Base-by-base conservation (phyloP, 169 alveolate genomes). In the Toxoplasma gondii region DNA sequence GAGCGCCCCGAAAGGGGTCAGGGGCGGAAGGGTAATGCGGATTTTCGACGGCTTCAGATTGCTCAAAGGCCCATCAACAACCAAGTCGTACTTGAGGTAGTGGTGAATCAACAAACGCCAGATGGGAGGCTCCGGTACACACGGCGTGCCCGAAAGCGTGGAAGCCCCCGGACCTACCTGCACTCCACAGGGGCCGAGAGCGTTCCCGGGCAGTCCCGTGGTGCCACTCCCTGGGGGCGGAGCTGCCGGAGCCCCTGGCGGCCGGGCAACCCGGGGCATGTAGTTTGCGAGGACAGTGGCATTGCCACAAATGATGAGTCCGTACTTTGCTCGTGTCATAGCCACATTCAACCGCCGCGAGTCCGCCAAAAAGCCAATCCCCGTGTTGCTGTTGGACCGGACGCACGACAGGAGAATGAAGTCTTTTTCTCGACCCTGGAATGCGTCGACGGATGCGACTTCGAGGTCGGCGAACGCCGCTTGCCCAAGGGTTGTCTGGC, bases 301-400 rank as follows among this genome's bases (percentile, higher is more conserved):
- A 95, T 98, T 98, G 87, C 99, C 99, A 54, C 98, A 97, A 74
- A 98, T 97, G 54, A 98, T 96, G 78, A 98, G 95, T 29, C 99
- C 99, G 92, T 96, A 98, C 95, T 98, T 97, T 31, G 99, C 99
- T 86, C 99, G 97, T 0, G 99, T 98, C 81, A 98, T 90, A 22
- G 99, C 98, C 82, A 98, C 99, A 94, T 98, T 98, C 86, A 98
- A 96, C 92, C 99, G 97, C 86, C 99, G 97, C 2, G 99, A 98
- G 91, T 98, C 99, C 88, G 97, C 96, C 80, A 98, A 96, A 94
- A 98, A 98, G n/a, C 99, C 99, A 41, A 98, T 96, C 0, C 98
- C 92, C 2, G 64, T 36, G 53, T 94, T 95, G 19, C 93, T 93
- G 94, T 97, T 97, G 93, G 96, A 94, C 64, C 99, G 94, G 16